Evolutionary conservation across 306 rosid genomes (phyloP), one percentile per base, ranked within the genome.

Genomic region (Geum urbanum): DNA sequence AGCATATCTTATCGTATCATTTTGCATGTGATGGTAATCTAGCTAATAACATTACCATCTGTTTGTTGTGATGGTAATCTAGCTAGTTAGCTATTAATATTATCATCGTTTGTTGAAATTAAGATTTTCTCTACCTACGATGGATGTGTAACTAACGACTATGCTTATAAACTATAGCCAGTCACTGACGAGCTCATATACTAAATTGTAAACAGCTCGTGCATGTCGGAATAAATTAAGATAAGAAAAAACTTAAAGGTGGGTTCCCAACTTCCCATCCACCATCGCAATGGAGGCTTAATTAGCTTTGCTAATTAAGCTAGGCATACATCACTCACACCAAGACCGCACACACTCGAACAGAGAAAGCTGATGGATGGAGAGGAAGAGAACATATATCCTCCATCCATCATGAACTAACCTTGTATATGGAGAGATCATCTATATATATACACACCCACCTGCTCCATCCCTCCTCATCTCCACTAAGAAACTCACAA

Each of bases 401-500:
- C 64, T 59, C 64, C 65, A 13, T 60, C 65, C 65, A 60, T 60
- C 45, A 10, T 7, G 16, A 4, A 60, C 45, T 37, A 4, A 60
- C 45, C 45, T 16, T 32, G 45, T 35, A 59, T 59, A 14, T 32
- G 18, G n/a, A 35, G 32, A 43, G 46, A 60, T 37, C 46, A 32
- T 59, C 43, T 35, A 35, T 59, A 59, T 58, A 57, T 20, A 60
- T 37, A 60, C 4, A 47, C 6, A 47, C 65, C 13, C 45, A 35
- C 20, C 35, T 37, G 46, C 46, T 37, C 63, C 63, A 58, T 32
- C 65, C 39, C 22, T 60, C 65, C 47, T 37, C 37, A 32, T 32
- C 65, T 60, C 46, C 46, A 60, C 46, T 60, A 60, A 60, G 7
- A 10, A 60, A 60, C 65, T 60, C 65, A 15, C 6, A 37, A 60